Base-by-base conservation (phyloP, 305 asterid genomes). In the Caryopteris hybrid region DNA sequence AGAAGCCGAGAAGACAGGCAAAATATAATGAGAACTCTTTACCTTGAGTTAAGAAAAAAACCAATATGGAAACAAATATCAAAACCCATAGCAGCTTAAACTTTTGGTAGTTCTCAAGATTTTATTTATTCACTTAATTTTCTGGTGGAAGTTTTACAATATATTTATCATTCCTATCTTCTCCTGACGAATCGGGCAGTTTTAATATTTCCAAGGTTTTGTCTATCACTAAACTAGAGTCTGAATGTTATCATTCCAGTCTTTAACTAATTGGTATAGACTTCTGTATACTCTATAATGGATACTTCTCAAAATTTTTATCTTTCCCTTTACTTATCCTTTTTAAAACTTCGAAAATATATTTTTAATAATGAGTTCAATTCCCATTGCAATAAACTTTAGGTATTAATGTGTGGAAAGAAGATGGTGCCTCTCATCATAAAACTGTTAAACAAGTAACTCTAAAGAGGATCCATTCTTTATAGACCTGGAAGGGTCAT, bases 401-500 rank as follows among this genome's bases (percentile, higher is more conserved):
- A 36, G 70, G 68, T n/a, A 21, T 29, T 36, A 67, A 60, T 33
- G 43, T 34, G 33, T 46, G 14, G 53, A 60, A 45, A 60, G 13
- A 50, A 59, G 45, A 71, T 18, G 61, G n/a, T 12, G 31, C 29
- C 51, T 36, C 34, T 54, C 58, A 64, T 18, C 16, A 39, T 69
- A 34, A 52, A 74, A 7, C 14, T 39, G 74, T 50, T 17, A 59
- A 3, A 11, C 50, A 69, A 64, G 41, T n/a, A 31, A 36, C 6
- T 43, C 16, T 33, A 63, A 69, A 38, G 36, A 31, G 42, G 18
- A 42, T 53, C 3, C 29, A 29, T 12, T 18, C 51, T 63, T 20
- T 45, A 69, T 76, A 46, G 61, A 93, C 97, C 97, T 93, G 33
- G 91, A 87, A 50, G 70, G 73, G 73, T 93, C 90, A 76, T 77